Conservation (phyloP, 2,329 filamentous ascomycete species). For the Talaromyces sp. region DNA sequence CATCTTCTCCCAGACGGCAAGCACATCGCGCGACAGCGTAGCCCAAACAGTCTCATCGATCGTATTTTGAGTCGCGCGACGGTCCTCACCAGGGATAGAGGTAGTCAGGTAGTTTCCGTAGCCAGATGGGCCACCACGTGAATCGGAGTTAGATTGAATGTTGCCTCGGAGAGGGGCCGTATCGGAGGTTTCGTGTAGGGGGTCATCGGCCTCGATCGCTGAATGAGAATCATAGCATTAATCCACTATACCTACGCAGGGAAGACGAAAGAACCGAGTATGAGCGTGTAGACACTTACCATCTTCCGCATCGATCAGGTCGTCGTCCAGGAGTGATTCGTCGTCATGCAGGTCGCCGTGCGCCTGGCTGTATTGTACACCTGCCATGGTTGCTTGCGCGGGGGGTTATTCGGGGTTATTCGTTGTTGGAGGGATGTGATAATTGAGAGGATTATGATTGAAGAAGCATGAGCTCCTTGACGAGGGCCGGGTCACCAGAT, state of each 20-base stretch:
- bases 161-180: constrained; percentile 81
- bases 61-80: constrained; percentile 83
- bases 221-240: constrained; percentile 33
- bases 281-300: constrained; percentile 51
- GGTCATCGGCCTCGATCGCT: constrained; percentile 91
- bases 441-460: constrained; percentile 11
- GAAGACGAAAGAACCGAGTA: constrained; percentile 1
- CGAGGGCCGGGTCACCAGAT: constrained; percentile 1
- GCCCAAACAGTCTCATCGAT: constrained; percentile 98
- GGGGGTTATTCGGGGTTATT: not conserved
- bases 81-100: constrained; percentile 88
- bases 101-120: constrained; percentile 85
- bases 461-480: constrained; percentile 19
- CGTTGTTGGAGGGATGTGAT: not conserved
- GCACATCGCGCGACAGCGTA: constrained; percentile 86
- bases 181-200: constrained; percentile 68
- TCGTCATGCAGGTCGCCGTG: constrained; percentile 64
- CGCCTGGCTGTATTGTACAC: constrained; percentile 45
- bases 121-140: constrained; percentile 55
- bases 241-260: not conserved
- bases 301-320: constrained; percentile 78
- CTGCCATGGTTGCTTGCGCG: constrained; percentile 35
- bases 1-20: constrained; percentile 98
- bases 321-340: constrained; percentile 66
- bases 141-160: constrained; percentile 64